Evolutionary conservation across 108 stramenopile species (phyloP), one percentile per base, ranked within the genome.

Genomic region (Halocafeteria seosinensis): DNA sequence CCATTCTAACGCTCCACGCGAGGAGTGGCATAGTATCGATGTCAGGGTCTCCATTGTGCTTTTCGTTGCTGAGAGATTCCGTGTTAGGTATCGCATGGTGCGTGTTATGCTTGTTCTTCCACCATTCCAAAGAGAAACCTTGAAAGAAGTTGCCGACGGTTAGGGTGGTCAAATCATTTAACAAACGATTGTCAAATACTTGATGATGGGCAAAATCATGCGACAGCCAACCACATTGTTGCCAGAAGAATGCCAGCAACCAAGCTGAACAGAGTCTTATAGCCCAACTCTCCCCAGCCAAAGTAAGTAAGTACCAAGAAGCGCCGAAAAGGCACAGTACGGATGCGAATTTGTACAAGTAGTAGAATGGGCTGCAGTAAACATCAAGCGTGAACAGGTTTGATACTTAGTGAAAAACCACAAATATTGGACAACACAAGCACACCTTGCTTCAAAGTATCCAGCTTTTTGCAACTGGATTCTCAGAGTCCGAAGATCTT

Each of bases 11-110:
- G 17, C 87, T 87, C 93, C 94, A 98, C 13, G 97, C 93, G 30
- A 98, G 77, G 21, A 98, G 71, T 28, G 97, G 97, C 91, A 95
- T 92, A 3, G 97, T 98, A 79, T 98, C 94, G 59, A 98, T 94
- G 38, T 80, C 79, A 8, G 78, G 78, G 61, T 78, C 78, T 0
- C 78, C 78, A 30, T 59, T 35, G 25, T 59, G 57, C 21, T 2
- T 2, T 34, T 84, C 80, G 70, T 77, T 86, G 17, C 38, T 63
- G 50, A 33, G 34, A 61, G 74, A 67, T 85, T 94, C 91, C 27
- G 92, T 78, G 77, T 98, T 95, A 67, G 97, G 92, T 3, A 95
- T 92, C 37, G 92, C 89, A 73, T 95, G 94, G 77, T 98, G 96
- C 2, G 88, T 90, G 76, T 94, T 95, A 82, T 98, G 97, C 69